Evolutionary conservation across 148 eudicot genomes (phyloP), one percentile per base, ranked within the genome.

Genomic region (Salicornia ramosissima): DNA sequence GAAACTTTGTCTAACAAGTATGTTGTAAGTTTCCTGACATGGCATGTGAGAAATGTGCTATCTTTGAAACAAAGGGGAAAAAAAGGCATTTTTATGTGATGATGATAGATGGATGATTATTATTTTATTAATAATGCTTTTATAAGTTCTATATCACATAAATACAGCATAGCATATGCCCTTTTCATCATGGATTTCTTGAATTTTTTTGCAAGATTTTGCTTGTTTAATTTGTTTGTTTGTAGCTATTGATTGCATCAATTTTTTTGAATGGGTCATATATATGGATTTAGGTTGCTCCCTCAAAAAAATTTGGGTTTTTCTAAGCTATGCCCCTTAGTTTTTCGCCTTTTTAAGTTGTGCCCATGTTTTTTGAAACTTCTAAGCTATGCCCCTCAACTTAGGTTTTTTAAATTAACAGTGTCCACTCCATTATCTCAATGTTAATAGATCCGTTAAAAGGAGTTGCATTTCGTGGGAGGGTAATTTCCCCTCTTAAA

Each of bases 41-140:
- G 22, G 47, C 67, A 72, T 58, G 53, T 64, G 69, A 63, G 42
- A 72, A 72, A 72, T 64, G 69, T 72, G 69, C 39, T 11, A 47
- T 19, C 56, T 24, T 53, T 47, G 40, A 31, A 28, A 45, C 6
- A n/a, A 45, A 21, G 72, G 26, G n/a, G 28, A 61, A 22, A 9
- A n/a, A 10, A 61, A 34, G 16, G 6, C 42, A 55, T 2, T 50
- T 50, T 50, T 19, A 19, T 21, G 25, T n/a, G n/a, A 50, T 50
- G 2, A 45, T 45, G 16, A 45, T 51, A 21, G n/a, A 51, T n/a
- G n/a, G 6, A 51, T 51, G 10, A 1, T n/a, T n/a, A n/a, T n/a
- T n/a, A n/a, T n/a, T n/a, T n/a, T n/a, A n/a, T n/a, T n/a, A n/a
- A 22, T 22, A 7, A 53, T 55, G 33, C 31, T 55, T 14, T 19